These are phyloP conservation scores for Globisporangium orthogonon DNA, from an alignment of 352 stramenopile species.

Conservation along the genomic window DNA sequence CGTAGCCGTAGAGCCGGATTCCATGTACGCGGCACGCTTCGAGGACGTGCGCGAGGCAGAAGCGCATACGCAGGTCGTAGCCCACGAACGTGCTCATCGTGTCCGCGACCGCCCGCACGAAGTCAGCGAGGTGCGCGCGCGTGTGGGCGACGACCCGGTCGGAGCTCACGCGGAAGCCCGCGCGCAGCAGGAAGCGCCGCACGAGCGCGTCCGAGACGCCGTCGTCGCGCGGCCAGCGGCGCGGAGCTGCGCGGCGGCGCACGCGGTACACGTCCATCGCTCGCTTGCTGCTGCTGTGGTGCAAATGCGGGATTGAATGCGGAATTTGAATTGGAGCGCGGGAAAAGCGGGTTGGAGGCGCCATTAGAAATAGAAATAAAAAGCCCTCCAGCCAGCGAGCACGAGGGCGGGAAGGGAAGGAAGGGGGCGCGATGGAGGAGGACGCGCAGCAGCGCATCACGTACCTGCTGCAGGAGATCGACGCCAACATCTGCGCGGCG, in stretches of 20 bases:
- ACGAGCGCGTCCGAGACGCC: constrained; percentile 36
- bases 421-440: constrained; percentile 49
- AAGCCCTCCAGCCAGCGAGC: neutral
- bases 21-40: constrained; percentile 52
- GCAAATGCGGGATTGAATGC: neutral
- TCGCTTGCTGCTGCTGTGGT: neutral
- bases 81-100: constrained; percentile 44
- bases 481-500: constrained; percentile 73
- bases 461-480: constrained; percentile 82
- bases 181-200: constrained; percentile 65
- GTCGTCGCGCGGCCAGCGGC: neutral
- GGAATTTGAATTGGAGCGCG: constrained; percentile 20
- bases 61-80: constrained; percentile 30
- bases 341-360: constrained; percentile 2
- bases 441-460: constrained; percentile 74
- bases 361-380: constrained; percentile 6
- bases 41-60: constrained; percentile 64
- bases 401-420: constrained; percentile 5
- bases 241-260: constrained; percentile 29
- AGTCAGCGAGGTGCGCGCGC: constrained; percentile 39
- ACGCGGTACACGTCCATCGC: constrained; percentile 33
- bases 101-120: constrained; percentile 47
- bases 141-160: constrained; percentile 26
- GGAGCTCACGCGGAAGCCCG: constrained; percentile 53
- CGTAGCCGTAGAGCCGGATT: constrained; percentile 75